phyloP scores from a whole-genome alignment of 306 rosid species.

The Prinsepia uniflora region DNA sequence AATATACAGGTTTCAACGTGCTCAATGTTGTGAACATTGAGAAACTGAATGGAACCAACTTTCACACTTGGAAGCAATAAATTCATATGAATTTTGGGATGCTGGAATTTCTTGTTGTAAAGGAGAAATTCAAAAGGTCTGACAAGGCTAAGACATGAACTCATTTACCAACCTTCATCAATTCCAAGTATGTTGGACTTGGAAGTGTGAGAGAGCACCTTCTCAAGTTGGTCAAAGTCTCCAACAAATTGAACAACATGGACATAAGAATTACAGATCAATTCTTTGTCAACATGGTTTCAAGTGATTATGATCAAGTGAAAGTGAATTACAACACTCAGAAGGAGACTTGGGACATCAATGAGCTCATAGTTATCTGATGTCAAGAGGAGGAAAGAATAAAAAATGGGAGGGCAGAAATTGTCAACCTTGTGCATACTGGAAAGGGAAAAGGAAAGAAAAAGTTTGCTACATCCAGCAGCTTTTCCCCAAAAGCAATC shows the following conservation, averaged over 20 bases:
- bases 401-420: background rate
- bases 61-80: background rate
- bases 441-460: too few relatives aligned
- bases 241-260: too few relatives aligned
- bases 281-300: too few relatives aligned
- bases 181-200: background rate
- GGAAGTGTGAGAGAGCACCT: background rate
- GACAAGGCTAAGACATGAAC: background rate
- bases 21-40: background rate
- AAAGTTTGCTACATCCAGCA: too few relatives aligned
- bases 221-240: background rate
- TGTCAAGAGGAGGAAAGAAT: background rate
- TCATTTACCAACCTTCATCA: background rate
- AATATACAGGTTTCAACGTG: background rate
- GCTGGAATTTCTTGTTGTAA: background rate
- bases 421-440: too few relatives aligned
- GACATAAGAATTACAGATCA: too few relatives aligned
- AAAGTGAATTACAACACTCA: too few relatives aligned
- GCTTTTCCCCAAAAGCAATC: too few relatives aligned
- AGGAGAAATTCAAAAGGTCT: background rate
- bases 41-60: background rate
- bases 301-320: too few relatives aligned
- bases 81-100: background rate
- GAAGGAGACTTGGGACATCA: too few relatives aligned
- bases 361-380: too few relatives aligned